These are phyloP conservation scores for Mrakia frigida DNA, from an alignment of 768 basidiomycete genomes.

Conservation along the genomic window DNA sequence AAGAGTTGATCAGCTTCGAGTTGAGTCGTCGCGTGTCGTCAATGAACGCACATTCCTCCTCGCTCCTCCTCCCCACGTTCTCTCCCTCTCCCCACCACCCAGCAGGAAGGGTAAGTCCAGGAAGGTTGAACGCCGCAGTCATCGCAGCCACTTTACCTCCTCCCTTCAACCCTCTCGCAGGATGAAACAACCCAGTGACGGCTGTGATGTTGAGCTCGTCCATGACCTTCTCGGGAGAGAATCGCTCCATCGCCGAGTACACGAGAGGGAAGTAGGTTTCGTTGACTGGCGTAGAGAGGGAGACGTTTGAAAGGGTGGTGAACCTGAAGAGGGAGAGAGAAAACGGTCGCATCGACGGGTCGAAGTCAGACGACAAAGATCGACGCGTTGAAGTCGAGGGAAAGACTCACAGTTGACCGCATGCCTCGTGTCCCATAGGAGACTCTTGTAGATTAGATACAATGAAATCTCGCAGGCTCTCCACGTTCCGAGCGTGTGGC, in stretches of 20 bases:
- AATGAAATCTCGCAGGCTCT: background rate
- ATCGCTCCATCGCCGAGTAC: background rate
- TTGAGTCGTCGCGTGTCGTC: background rate
- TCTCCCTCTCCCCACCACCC: background rate
- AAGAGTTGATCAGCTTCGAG: background rate
- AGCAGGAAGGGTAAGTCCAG: background rate
- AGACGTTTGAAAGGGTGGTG: background rate
- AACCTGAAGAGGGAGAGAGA: background rate
- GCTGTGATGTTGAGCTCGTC: background rate
- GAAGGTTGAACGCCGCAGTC: background rate
- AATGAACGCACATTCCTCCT: background rate
- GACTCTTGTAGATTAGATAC: background rate
- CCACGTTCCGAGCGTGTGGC: background rate
- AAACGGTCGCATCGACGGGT: too few relatives aligned
- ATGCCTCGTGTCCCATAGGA: background rate
- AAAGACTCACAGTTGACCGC: background rate
- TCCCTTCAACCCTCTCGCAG: background rate
- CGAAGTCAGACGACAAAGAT: too few relatives aligned
- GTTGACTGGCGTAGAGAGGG: background rate
- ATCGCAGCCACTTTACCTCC: background rate
- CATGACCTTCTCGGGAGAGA: background rate
- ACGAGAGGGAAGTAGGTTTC: background rate
- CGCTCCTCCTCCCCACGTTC: background rate
- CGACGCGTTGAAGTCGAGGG: background rate
- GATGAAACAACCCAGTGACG: background rate